A percentile compares a stretch with the other conserved stretches of the same genome.
These are phyloP conservation scores for Pisolithus microcarpus DNA, from an alignment of 768 basidiomycete genomes.

Conservation along the genomic window DNA sequence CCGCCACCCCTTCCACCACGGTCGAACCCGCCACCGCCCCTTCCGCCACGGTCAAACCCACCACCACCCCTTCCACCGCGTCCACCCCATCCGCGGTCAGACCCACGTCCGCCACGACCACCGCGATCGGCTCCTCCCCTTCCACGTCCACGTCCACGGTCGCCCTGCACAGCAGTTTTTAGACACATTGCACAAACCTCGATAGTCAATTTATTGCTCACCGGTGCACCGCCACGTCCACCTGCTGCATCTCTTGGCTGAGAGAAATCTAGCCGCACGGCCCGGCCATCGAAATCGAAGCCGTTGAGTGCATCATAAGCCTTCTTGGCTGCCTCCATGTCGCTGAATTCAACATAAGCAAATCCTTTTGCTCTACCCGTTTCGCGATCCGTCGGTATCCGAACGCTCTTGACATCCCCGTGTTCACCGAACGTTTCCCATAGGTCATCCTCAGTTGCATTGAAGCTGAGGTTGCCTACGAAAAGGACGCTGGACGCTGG, in stretches of 20 bases:
- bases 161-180: constrained; percentile 15
- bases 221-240: constrained; percentile 42
- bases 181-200: not conserved
- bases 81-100: constrained; percentile 19
- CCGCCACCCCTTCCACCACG: constrained; percentile 34
- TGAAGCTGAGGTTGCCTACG: constrained; percentile 85
- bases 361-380: constrained; percentile 90
- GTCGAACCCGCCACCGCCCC: constrained; percentile 33
- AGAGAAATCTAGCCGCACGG: constrained; percentile 78
- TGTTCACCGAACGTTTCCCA: constrained; percentile 90
- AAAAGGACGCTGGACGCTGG: constrained; percentile 75
- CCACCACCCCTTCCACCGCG: constrained; percentile 16
- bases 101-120: not conserved
- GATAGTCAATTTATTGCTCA: constrained; percentile 22
- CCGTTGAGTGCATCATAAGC: constrained; percentile 68
- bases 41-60: constrained; percentile 25
- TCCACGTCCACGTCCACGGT: constrained; percentile 25
- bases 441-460: constrained; percentile 70
- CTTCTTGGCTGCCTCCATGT: constrained; percentile 70
- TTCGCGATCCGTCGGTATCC: constrained; percentile 90
- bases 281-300: constrained; percentile 73
- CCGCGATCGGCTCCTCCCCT: constrained; percentile 23
- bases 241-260: constrained; percentile 66
- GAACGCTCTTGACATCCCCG: constrained; percentile 77
- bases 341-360: constrained; percentile 92